Evolutionary conservation across 148 eudicot genomes (phyloP), one percentile per base, ranked within the genome.

Genomic region (Rhododendron mucronatum): DNA sequence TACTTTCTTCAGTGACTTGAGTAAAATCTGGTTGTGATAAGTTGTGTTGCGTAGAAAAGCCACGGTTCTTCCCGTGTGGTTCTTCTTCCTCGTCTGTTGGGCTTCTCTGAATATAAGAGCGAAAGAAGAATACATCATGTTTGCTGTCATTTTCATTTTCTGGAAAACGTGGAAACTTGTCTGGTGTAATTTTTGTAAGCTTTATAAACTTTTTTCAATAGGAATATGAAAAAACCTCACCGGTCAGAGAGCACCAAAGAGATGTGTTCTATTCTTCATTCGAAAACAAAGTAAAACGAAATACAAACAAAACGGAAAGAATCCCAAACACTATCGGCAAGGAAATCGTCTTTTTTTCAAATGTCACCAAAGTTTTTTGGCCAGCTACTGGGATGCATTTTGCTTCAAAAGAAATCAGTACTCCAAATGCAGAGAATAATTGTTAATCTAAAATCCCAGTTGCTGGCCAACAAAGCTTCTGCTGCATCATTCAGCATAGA

Each of bases 81-180:
- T 59, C 91, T 84, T 93, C 97, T 7, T 95, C 95, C 23, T 90
- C 97, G 33, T 92, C 93, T 3, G 67, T 37, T 30, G 96, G 91
- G 82, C 87, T 83, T 87, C 78, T 93, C 98, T 95, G 90, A 77
- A 78, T n/a, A 84, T 28, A 61, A 69, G 80, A 90, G 16, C n/a
- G n/a, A 73, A 78, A 57, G 28, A 50, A 37, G 30, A 45, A 63
- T 2, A 59, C 39, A 45, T 57, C 74, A 67, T 26, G 74, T 67
- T 67, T 26, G 33, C 15, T 67, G 0, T 26, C 33, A n/a, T 67
- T 67, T 67, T 28, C 74, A 65, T 67, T 26, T 1, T 67, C 74
- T 67, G 33, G 35, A 26, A 26, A n/a, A 11, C 1, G 3, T 13
- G 2, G 74, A 26, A 67, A 67, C 5, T 67, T 10, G 33, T 23